A percentile compares a stretch with the other conserved stretches of the same genome.
These are phyloP conservation scores for Isoetes taiwanensis DNA, from an alignment of 75 land plant genomes.

Conservation along the genomic window DNA sequence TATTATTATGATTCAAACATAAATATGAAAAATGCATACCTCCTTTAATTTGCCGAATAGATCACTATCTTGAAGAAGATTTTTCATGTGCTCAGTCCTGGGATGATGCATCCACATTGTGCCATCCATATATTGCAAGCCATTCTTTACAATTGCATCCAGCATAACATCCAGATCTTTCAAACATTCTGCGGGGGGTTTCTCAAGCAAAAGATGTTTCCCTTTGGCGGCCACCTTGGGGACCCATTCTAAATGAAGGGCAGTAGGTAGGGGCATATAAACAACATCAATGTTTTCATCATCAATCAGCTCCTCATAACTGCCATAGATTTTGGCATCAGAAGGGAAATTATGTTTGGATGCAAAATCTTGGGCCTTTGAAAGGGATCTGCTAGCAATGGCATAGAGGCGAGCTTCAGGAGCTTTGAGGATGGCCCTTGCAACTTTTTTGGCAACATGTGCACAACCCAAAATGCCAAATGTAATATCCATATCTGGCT, in stretches of 20 bases:
- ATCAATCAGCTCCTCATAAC: conserved; percentile 24
- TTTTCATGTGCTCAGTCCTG: conserved; percentile 44
- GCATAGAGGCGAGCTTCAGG: conserved; percentile 28
- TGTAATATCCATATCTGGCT: too few relatives aligned
- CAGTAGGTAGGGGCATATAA: conserved; percentile 67
- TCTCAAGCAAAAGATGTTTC: conserved; percentile 79
- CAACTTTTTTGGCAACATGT: conserved; percentile 45
- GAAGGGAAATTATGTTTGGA: conserved; percentile 16
- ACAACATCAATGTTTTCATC: conserved; percentile 65
- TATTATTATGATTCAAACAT: too few relatives aligned
- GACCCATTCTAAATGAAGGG: conserved; percentile 52
- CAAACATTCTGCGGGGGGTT: conserved; percentile 42
- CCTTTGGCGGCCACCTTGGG: conserved; percentile 38
- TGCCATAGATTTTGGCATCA: conserved; percentile 14
- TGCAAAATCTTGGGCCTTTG: conserved; percentile 26
- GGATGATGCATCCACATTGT: conserved; percentile 93
- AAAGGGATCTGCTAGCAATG: conserved; percentile 38
- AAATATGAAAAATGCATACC: too few relatives aligned
- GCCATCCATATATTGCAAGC: conserved; percentile 66
- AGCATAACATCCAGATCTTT: conserved; percentile 45
- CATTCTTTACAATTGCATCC: conserved; percentile 28
- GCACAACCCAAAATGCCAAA: conserved; percentile 62
- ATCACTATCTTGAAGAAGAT: conserved; percentile 17
- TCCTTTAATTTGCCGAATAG: conserved; percentile 37
- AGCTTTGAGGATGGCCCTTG: conserved; percentile 37